Base-by-base conservation (phyloP, 2,329 filamentous ascomycete species). In the Sclerotinia subarctica region DNA sequence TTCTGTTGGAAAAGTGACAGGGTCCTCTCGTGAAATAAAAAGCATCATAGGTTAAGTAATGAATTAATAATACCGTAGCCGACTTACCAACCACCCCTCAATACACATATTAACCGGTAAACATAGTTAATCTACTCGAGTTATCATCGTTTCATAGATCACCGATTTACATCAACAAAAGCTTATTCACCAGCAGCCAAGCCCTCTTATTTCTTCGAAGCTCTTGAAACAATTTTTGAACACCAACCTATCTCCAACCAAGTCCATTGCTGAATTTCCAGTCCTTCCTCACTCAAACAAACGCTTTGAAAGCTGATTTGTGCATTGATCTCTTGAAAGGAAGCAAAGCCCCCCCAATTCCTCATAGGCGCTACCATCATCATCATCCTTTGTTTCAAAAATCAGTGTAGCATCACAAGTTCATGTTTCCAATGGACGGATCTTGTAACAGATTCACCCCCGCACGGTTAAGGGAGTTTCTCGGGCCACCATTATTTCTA, bases 341-440 rank as follows among this genome's bases (percentile, higher is more conserved):
- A 56, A 65, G 24, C 64, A 49, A 35, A 58, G 19, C 53, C 53
- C 53, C 42, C 38, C 44, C 38, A 29, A 19, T 32, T 49, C 53
- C 29, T 49, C 29, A 53, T 54, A 46, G 26, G 29, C 64, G 64
- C 64, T 26, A 57, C 52, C 13, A 32, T 35, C 47, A 32, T 57
- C 26, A 65, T 38, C 63, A 65, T 66, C 64, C 53, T 59, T 66
- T 59, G 64, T 66, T 66, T 66, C 64, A 49, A 49, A 56, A 24
- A 17, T 60, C 29, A 35, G 32, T 24, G 19, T 52, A 24, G 19
- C 32, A 68, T 32, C 24, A 47, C 51, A 42, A 32, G 32, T 32
- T n/a, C 29, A 29, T 32, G 60, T 46, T 65, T 68, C 54, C 60
- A 58, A 53, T 59, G 32, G 35, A 42, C 32, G 44, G 60, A 47